Evolutionary conservation across 2,329 filamentous ascomycete species (phyloP), one percentile per base, ranked within the genome.

Genomic region (Trichophyton simii): DNA sequence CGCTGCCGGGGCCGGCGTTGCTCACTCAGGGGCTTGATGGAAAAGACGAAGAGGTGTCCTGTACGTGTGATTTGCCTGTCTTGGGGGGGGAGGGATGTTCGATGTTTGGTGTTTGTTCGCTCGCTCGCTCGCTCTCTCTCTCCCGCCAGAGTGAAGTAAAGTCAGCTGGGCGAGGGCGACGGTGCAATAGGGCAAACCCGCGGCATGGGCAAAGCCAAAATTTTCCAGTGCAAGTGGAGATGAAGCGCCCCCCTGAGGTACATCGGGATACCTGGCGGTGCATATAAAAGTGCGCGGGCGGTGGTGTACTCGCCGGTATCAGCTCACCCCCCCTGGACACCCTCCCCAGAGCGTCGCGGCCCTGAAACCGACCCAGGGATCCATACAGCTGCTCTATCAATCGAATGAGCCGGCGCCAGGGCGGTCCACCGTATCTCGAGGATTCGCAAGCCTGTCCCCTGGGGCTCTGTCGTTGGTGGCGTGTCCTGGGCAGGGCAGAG

Each of bases 81-180:
- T 36, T 36, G 34, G 34, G 34, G 34, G 34, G 34, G 25, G 25
- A 22, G 22, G 22, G 22, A 22, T 2, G 22, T 2, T 22, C 22
- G 22, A 9, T 36, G 34, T 36, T 36, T 36, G 34, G 34, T 36
- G 34, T 36, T 36, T 36, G 34, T 36, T 36, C 34, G 34, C 8
- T 28, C 25, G 25, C 25, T 28, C 25, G 25, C 25, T 28, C 25
- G 25, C 25, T 28, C 25, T 25, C 34, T 36, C 9, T 36, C 34
- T 9, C n/a, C 41, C 13, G 41, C 41, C 13, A 44, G 41, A 44
- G 41, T n/a, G 41, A 44, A 44, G 41, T 44, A 18, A 48, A 25
- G 50, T 55, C 50, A 55, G 50, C 50, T 55, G 50, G 50, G 50
- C 50, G 50, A 55, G 50, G 50, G 50, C 50, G 50, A 36, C 50